Percentiles rank a stretch among this genome's conserved stretches.
These are phyloP conservation scores for Durio zibethinus DNA, from an alignment of 345 rosid species.

Conservation along the genomic window DNA sequence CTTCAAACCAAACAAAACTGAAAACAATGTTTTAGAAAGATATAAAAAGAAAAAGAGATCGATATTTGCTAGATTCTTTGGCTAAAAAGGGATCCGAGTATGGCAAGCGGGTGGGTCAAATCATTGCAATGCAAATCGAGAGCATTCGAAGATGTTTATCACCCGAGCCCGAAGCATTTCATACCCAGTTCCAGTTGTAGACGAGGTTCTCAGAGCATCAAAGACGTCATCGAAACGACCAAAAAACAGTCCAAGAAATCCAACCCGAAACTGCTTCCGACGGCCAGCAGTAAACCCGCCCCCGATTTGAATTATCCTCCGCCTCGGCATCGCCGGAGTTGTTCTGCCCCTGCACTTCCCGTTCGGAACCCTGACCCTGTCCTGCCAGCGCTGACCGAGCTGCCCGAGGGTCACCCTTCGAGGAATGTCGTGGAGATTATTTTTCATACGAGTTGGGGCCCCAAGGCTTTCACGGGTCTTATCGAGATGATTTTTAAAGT, in stretches of 20 bases:
- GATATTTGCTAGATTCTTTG: background rate
- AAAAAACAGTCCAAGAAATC: slow-evolving; percentile 26
- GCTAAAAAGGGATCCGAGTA: slow-evolving; percentile 19
- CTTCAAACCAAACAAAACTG: background rate
- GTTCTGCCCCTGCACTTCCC: slow-evolving; percentile 23
- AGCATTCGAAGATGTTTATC: slow-evolving; percentile 83
- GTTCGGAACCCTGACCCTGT: slow-evolving; percentile 46
- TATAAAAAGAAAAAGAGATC: background rate
- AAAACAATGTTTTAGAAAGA: slow-evolving; percentile 21
- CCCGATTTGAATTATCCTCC: slow-evolving; percentile 22
- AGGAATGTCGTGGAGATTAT: slow-evolving; percentile 94
- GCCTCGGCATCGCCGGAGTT: slow-evolving; percentile 32
- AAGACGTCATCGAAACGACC: slow-evolving; percentile 64
- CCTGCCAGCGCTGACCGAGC: slow-evolving; percentile 67
- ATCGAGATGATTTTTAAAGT: slow-evolving; percentile 89
- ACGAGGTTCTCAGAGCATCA: slow-evolving; percentile 50
- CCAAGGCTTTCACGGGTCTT: slow-evolving; percentile 68
- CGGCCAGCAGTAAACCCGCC: slow-evolving; percentile 25
- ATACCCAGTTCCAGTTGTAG: slow-evolving; percentile 68
- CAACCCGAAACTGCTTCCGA: slow-evolving; percentile 13
- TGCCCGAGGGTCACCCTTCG: slow-evolving; percentile 79
- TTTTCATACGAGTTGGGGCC: slow-evolving; percentile 90
- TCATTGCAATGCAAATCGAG: slow-evolving; percentile 89
- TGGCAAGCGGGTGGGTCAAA: slow-evolving; percentile 89
- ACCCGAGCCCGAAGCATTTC: slow-evolving; percentile 43